A percentile compares a stretch with the other conserved stretches of the same genome.
These are phyloP conservation scores for Leishmania lainsoni DNA, from an alignment of 208 protist genomes.

Conservation along the genomic window DNA sequence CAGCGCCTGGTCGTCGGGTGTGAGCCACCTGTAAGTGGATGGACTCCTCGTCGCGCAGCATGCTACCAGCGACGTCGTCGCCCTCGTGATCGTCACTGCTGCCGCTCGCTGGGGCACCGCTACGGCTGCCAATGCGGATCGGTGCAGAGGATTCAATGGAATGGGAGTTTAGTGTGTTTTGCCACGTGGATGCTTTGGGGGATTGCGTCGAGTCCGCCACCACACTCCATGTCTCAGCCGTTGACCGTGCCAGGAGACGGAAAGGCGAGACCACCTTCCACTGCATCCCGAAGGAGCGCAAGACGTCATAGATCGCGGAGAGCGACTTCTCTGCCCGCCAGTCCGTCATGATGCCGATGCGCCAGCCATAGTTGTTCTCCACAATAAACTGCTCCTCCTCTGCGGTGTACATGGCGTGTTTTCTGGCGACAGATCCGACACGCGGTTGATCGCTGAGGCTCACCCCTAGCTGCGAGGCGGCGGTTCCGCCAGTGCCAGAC, in stretches of 20 bases:
- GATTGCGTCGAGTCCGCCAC: conserved; percentile 25
- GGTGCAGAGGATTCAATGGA: conserved; percentile 26
- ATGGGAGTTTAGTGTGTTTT: not conserved
- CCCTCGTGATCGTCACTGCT: conserved; percentile 29
- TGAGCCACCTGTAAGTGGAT: conserved; percentile 13
- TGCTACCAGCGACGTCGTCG: conserved; percentile 23
- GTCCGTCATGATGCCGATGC: conserved; percentile 91
- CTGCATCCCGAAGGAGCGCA: conserved; percentile 72
- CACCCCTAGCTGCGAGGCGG: conserved; percentile 39
- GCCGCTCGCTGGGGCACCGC: conserved; percentile 3
- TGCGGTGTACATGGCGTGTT: conserved; percentile 71
- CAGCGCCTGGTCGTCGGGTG: conserved; percentile 10
- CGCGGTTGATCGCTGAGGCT: conserved; percentile 57
- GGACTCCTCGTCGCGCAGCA: conserved; percentile 24
- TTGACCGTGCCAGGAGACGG: conserved; percentile 64
- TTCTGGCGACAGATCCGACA: conserved; percentile 79
- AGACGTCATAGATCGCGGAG: conserved; percentile 59
- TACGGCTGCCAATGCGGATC: conserved; percentile 26
- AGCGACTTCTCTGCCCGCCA: conserved; percentile 51
- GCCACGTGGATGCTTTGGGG: not conserved
- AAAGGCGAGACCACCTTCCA: conserved; percentile 88
- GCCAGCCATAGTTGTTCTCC: conserved; percentile 84
- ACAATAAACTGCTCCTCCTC: conserved; percentile 85
- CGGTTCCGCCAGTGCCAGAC: conserved; percentile 16
- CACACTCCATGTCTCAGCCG: conserved; percentile 51